Evolutionary conservation across 2,329 filamentous ascomycete species (phyloP).

Genomic region (Nemania serpens): DNA sequence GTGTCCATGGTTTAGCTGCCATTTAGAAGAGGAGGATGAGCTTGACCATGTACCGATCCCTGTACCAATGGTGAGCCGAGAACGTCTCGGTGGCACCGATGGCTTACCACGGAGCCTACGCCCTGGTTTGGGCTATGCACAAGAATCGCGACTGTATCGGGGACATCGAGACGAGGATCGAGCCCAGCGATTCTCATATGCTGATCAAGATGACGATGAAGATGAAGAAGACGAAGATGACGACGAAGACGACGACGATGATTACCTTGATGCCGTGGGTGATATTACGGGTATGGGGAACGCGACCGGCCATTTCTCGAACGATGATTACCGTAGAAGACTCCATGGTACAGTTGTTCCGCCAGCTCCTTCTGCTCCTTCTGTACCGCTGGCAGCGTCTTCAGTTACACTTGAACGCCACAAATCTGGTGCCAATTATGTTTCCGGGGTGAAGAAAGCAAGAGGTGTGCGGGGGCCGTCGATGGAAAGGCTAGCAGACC

Average conservation of each 20-base stretch:
- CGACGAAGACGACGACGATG: constrained; percentile 44
- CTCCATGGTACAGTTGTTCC: constrained; percentile 45
- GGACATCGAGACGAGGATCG: constrained; percentile 52
- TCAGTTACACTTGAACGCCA: constrained; percentile 44
- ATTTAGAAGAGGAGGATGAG: constrained; percentile 57
- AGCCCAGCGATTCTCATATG: constrained; percentile 44
- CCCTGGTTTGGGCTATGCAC: constrained; percentile 35
- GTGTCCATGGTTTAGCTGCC: constrained; percentile 79
- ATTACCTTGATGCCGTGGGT: constrained; percentile 45
- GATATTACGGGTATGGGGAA: constrained; percentile 54
- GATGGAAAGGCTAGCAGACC: constrained; percentile 55
- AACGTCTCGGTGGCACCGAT: constrained; percentile 39
- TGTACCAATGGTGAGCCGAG: constrained; percentile 44
- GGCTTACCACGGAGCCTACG: constrained; percentile 36
- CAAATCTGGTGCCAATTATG: constrained; percentile 48
- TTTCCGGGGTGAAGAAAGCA: constrained; percentile 49
- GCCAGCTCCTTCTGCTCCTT: constrained; percentile 37
- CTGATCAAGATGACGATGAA: constrained; percentile 43
- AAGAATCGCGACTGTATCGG: constrained; percentile 48
- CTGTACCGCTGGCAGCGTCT: constrained; percentile 37
- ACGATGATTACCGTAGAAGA: constrained; percentile 59
- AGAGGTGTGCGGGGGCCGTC: constrained; percentile 50
- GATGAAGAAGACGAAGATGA: constrained; percentile 43
- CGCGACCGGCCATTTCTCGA: constrained; percentile 62
- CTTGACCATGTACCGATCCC: constrained; percentile 58